Base-by-base conservation (phyloP, 2,329 filamentous ascomycete species). In the Hysterium pulicare region DNA sequence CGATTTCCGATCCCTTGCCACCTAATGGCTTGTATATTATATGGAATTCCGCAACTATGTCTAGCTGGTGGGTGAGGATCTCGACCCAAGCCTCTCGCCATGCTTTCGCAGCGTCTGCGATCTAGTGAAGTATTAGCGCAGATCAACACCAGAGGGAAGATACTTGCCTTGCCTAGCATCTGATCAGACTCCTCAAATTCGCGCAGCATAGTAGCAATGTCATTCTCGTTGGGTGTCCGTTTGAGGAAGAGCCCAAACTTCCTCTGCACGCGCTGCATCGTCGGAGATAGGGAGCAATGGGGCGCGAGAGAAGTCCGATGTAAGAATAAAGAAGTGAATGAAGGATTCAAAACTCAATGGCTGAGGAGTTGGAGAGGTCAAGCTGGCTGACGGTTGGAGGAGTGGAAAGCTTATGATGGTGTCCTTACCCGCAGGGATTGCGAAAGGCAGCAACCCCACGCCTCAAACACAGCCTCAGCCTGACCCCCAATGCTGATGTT, bases 121-220 rank as follows among this genome's bases (percentile, higher is more conserved):
- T 80, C 86, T 91, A 52, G 3, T 23, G 7, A 15, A 41, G 19
- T 31, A 26, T 41, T 28, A 24, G n/a, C 15, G 13, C 38, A 30
- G 32, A 37, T 41, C 39, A 32, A 31, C 13, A 13, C 11, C 30
- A 46, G 21, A 33, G 30, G 17, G 28, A 43, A 22, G 34, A 42
- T 33, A 26, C 47, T 46, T 38, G 41, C 87, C 74, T 82, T 83
- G 50, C 79, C 76, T 49, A 93, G 75, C 61, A 90, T 78, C 52
- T 79, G 79, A 64, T 93, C 86, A 20, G 84, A 85, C 65, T 90
- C 83, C 54, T 89, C 84, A 61, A 90, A 93, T 58, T 93, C 87
- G 54, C 81, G 83, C 43, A 94, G 71, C 41, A 93, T 73, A 33
- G 84, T 77, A 9, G 83, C 82, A 34, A 91, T 82, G 59, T 88